Percentiles rank a stretch among this genome's conserved stretches.
phyloP scores from a whole-genome alignment of 768 basidiomycete species.

The Termitomyces sp. region DNA sequence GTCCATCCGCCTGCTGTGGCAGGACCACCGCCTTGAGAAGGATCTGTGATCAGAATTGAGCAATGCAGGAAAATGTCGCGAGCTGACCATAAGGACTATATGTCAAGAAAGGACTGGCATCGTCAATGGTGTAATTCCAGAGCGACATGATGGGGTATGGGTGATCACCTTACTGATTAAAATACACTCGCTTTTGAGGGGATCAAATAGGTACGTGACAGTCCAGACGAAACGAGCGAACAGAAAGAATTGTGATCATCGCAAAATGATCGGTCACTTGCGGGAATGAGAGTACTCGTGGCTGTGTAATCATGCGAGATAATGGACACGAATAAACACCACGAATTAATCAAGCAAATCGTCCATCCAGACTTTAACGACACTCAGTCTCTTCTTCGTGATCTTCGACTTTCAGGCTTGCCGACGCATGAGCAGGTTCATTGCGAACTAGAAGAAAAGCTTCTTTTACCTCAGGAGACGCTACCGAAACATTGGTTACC shows the following conservation, averaged over 20 bases:
- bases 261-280: neutral
- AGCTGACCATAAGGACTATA: conserved; percentile 13
- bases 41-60: neutral
- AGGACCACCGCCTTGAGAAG: conserved; percentile 7
- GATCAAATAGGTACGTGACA: neutral
- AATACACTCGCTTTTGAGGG: neutral
- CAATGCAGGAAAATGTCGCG: neutral
- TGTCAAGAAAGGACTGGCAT: conserved; percentile 14
- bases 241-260: neutral
- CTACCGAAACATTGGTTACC: conserved; percentile 72
- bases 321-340: conserved; percentile 28
- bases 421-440: conserved; percentile 59
- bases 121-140: conserved; percentile 16
- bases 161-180: conserved; percentile 5
- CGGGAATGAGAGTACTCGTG: neutral
- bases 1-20: conserved; percentile 6
- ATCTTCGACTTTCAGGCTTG: conserved; percentile 50
- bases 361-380: conserved; percentile 36
- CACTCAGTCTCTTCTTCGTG: conserved; percentile 38
- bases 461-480: conserved; percentile 62
- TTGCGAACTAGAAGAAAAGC: conserved; percentile 65
- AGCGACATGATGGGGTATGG: conserved; percentile 12
- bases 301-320: conserved; percentile 6
- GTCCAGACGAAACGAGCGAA: conserved; percentile 3
- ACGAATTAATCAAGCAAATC: conserved; percentile 39